These are phyloP conservation scores for Amanita rubescens DNA, from an alignment of 768 basidiomycete genomes.

Conservation along the genomic window DNA sequence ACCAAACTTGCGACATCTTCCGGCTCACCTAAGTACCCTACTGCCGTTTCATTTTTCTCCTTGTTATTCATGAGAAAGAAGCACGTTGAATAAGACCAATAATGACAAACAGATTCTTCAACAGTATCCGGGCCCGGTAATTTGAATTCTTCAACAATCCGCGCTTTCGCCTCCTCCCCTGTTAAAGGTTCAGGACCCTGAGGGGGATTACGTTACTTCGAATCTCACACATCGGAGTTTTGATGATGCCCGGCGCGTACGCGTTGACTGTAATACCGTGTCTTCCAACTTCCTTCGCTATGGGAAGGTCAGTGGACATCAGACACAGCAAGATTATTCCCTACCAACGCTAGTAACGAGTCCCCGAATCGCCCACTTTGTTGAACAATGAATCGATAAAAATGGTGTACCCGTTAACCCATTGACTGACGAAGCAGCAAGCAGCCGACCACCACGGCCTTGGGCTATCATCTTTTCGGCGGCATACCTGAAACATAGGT, in stretches of 20 bases:
- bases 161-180: not conserved
- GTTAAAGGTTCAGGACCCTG: not conserved
- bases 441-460: conserved; percentile 35
- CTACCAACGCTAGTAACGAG: conserved; percentile 21
- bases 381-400: conserved; percentile 22
- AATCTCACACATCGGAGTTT: not conserved
- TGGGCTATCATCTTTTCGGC: conserved; percentile 36
- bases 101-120: not conserved
- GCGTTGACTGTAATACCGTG: conserved; percentile 25
- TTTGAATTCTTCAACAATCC: not conserved
- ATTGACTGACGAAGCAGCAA: conserved; percentile 34
- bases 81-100: not conserved
- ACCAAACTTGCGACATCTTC: conserved; percentile 25
- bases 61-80: not conserved
- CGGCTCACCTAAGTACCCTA: conserved; percentile 12
- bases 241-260: conserved; percentile 20
- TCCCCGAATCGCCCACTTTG: conserved; percentile 35
- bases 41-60: not conserved
- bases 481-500: conserved; percentile 35
- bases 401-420: conserved; percentile 21
- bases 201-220: not conserved
- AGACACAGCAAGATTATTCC: not conserved
- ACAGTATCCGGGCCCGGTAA: not conserved
- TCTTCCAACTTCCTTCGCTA: conserved; percentile 17
- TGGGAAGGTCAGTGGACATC: not conserved